phyloP scores from a whole-genome alignment of 2,329 filamentous ascomycete genomes.

The Hirsutella thompsonii region DNA sequence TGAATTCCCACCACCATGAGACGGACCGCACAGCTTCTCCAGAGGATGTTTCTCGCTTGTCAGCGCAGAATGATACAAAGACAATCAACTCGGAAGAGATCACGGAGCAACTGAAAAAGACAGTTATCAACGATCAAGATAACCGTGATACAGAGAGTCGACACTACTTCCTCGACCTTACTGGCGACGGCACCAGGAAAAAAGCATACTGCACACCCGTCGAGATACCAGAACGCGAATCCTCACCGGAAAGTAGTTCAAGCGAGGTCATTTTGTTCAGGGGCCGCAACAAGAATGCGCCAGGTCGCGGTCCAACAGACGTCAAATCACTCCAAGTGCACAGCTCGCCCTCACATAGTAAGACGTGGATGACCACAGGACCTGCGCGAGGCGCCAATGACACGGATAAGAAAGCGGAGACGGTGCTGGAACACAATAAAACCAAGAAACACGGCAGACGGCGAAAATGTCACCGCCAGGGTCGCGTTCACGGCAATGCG shows the following conservation, averaged over 20 bases:
- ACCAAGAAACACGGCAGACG: neutral
- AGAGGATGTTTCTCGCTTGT: no score
- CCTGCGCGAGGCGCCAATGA: neutral
- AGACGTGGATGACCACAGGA: neutral
- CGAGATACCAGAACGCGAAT: neutral
- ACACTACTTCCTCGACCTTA: conserved; percentile 25
- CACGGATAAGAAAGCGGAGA: neutral
- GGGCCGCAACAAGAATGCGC: conserved; percentile 30
- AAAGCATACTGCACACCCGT: neutral
- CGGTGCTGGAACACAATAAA: neutral
- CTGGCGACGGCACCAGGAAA: conserved; percentile 11
- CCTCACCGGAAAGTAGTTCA: conserved; percentile 25
- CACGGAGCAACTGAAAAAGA: conserved; percentile 6
- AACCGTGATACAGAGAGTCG: conserved; percentile 2
- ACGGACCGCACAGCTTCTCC: no score
- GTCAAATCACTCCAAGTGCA: neutral
- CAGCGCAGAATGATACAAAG: no score
- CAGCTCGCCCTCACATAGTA: neutral
- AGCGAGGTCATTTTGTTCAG: conserved; percentile 59
- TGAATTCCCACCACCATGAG: neutral
- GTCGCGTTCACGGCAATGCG: conserved; percentile 2
- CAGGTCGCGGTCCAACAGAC: neutral
- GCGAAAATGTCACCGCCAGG: neutral
- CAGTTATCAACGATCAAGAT: conserved; percentile 1
- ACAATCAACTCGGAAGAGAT: neutral